phyloP scores from a whole-genome alignment of 306 rosid genomes.

The Macrotyloma uniflorum region DNA sequence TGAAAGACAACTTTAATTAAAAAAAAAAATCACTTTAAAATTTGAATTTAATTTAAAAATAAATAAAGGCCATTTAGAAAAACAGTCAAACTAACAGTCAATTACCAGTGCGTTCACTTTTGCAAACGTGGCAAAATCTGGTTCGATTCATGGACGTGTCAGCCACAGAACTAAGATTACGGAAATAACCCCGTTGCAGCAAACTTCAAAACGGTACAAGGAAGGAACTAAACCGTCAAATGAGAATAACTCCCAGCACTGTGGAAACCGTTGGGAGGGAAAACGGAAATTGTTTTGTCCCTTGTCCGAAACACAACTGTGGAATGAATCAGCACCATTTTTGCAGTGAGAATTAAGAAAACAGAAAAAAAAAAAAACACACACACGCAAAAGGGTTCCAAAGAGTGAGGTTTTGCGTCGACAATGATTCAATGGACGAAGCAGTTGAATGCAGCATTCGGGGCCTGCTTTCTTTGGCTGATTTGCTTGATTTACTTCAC shows the following conservation, averaged over 20 bases:
- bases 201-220: not conserved
- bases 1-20: too few relatives aligned
- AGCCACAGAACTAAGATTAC: constrained; percentile 27
- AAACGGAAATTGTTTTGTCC: constrained; percentile 24
- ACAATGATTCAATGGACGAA: constrained; percentile 72
- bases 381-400: not conserved
- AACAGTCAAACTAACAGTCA: not conserved
- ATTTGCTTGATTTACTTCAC: constrained; percentile 90
- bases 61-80: not conserved
- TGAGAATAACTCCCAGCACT: constrained; percentile 5
- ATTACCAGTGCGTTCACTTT: not conserved
- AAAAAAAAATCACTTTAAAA: too few relatives aligned
- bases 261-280: constrained; percentile 47
- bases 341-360: not conserved
- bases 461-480: constrained; percentile 78
- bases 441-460: constrained; percentile 61
- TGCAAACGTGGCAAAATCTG: constrained; percentile 50
- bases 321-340: constrained; percentile 4
- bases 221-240: constrained; percentile 44
- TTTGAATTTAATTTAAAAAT: too few relatives aligned
- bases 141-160: constrained; percentile 54
- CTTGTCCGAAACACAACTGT: constrained; percentile 29
- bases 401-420: not conserved
- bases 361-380: not conserved
- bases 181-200: not conserved